These are phyloP conservation scores for Babesia caballi DNA, from an alignment of 169 alveolate genomes.

Conservation along the genomic window DNA sequence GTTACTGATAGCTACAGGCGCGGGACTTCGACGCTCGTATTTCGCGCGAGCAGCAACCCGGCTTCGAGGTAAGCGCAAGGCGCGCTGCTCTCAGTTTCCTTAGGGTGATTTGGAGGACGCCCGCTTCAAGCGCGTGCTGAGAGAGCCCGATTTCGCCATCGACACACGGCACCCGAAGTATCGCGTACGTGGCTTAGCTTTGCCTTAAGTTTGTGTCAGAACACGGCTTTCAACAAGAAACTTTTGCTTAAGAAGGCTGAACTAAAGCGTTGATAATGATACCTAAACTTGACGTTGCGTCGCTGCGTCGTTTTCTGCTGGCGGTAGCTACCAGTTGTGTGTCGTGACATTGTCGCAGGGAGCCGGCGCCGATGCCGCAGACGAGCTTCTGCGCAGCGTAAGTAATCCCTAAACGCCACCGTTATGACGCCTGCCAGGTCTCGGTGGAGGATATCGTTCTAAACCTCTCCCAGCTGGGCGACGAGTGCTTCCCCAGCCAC, in stretches of 20 bases:
- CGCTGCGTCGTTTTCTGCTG: conserved; percentile 40
- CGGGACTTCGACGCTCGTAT: conserved; percentile 59
- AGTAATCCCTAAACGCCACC: not conserved
- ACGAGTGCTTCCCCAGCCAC: conserved; percentile 29
- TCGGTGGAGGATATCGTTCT: conserved; percentile 41
- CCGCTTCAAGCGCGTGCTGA: conserved; percentile 76
- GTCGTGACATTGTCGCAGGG: conserved; percentile 30
- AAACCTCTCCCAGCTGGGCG: conserved; percentile 17
- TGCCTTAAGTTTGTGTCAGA: not conserved
- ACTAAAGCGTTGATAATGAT: conserved; percentile 14
- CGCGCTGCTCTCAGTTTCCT: not conserved
- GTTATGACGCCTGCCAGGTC: not conserved
- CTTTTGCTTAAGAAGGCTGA: conserved; percentile 39
- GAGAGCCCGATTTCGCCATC: conserved; percentile 81
- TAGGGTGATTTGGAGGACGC: conserved; percentile 71
- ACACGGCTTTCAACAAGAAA: conserved; percentile 56
- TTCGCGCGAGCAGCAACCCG: conserved; percentile 50
- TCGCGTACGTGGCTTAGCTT: conserved; percentile 60
- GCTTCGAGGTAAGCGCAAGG: conserved; percentile 5
- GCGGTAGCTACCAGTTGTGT: conserved; percentile 32
- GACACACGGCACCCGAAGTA: conserved; percentile 86
- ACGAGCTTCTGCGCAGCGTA: conserved; percentile 44
- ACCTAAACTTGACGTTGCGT: not conserved
- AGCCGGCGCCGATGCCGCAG: conserved; percentile 26
- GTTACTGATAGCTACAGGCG: not conserved